These are phyloP conservation scores for Cercis canadensis DNA, from an alignment of 306 rosid genomes.

Conservation along the genomic window DNA sequence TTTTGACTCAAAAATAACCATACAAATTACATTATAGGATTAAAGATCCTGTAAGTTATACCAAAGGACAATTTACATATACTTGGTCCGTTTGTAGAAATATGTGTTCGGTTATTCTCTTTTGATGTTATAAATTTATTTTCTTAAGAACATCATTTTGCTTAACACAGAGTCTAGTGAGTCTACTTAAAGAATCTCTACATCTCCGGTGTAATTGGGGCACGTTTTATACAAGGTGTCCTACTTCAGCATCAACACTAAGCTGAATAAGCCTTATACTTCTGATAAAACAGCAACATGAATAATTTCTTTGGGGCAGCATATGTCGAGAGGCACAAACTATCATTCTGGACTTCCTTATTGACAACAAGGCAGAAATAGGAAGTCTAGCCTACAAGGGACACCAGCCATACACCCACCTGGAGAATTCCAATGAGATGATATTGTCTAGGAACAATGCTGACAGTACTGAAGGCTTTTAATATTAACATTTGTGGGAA, in stretches of 20 bases:
- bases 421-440: conserved; percentile 7
- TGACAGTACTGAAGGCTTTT: not conserved
- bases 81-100: not conserved
- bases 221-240: not conserved
- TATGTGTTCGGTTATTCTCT: not conserved
- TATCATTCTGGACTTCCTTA: too few relatives aligned
- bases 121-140: conserved; percentile 13
- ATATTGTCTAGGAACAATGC: conserved; percentile 19
- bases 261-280: too few relatives aligned
- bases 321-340: too few relatives aligned
- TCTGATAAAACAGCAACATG: too few relatives aligned
- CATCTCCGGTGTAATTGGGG: not conserved
- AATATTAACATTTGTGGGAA: conserved; percentile 13
- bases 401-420: conserved; percentile 22
- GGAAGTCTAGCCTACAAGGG: too few relatives aligned
- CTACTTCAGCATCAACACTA: too few relatives aligned
- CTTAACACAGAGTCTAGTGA: not conserved
- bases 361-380: too few relatives aligned
- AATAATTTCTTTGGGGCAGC: too few relatives aligned
- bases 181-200: not conserved
- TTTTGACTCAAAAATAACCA: conserved; percentile 21
- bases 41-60: not conserved
- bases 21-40: conserved; percentile 24
- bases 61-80: too few relatives aligned
- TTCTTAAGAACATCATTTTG: conserved; percentile 21